Evolutionary conservation across 2,329 filamentous ascomycete species (phyloP), one percentile per base, ranked within the genome.

Genomic region (Ascochyta fabae): DNA sequence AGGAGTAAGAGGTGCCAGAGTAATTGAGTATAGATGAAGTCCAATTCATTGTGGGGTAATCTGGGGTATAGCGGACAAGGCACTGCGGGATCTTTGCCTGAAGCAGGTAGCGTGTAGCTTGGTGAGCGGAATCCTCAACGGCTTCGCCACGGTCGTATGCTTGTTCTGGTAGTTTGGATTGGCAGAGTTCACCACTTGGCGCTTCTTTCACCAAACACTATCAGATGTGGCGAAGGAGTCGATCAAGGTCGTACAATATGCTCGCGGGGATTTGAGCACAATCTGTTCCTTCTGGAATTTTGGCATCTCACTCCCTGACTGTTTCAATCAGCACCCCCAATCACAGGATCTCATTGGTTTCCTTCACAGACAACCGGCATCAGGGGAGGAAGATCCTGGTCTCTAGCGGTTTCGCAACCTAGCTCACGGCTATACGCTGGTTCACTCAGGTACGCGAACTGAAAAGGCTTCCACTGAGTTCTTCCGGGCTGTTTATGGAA

Each of bases 1-100:
- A 49, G 43, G 29, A 53, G 52, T 64, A 58, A 3, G 57, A 44
- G 58, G 63, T 56, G 42, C 60, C 58, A 61, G 34, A 54, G 57
- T 67, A 68, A 72, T 75, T 70, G 72, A 68, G 38, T 40, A 55
- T 72, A 75, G 62, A 75, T 73, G 72, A 74, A 67, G 62, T 56
- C 36, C 54, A 60, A 60, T 62, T 57, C 54, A 62, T 59, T 59
- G 67, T 70, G 70, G 71, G 65, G 66, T 67, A 64, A 59, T 62
- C 65, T 66, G 68, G 72, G 67, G 71, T 70, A 70, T 53, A 65
- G 61, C 61, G 67, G 66, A 66, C 59, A 67, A 64, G 67, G 68
- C 65, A 65, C 56, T 72, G 66, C 67, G 61, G 61, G 53, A 58
- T 58, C 61, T 58, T 59, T 66, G 59, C 65, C 67, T 61, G 57